These are phyloP conservation scores for Calonectria hawksworthii DNA, from an alignment of 2,329 filamentous ascomycete species.

Conservation along the genomic window DNA sequence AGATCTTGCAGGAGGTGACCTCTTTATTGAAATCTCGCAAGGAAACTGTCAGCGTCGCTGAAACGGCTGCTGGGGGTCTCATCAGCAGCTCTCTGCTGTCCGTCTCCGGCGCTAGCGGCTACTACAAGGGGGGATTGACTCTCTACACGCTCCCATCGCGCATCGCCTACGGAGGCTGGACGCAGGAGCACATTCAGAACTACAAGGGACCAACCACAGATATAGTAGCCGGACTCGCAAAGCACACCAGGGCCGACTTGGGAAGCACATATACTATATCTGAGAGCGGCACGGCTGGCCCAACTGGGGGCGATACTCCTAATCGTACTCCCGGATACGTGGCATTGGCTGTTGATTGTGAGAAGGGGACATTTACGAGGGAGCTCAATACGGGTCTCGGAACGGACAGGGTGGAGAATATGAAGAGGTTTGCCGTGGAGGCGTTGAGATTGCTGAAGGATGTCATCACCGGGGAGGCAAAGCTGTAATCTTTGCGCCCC, in stretches of 20 bases:
- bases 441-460: neutral
- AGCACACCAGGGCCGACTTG: neutral
- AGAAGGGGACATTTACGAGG: neutral
- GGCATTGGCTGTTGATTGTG: neutral
- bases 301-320: neutral
- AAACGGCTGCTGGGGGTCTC: neutral
- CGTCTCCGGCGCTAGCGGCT: neutral
- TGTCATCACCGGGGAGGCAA: neutral
- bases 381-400: neutral
- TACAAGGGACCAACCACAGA: neutral
- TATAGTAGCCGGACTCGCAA: neutral
- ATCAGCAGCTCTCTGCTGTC: conserved; percentile 2
- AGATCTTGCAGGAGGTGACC: neutral
- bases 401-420: neutral
- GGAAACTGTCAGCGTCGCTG: neutral
- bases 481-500: neutral
- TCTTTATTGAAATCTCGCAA: neutral
- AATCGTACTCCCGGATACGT: neutral
- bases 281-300: neutral
- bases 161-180: conserved; percentile 3
- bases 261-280: neutral
- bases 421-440: neutral
- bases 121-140: conserved; percentile 1
- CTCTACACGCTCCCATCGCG: conserved; percentile 2
- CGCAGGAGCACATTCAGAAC: neutral